Conservation (phyloP, 176 grass and related monocot genomes). For the Rhynchospora breviuscula region DNA sequence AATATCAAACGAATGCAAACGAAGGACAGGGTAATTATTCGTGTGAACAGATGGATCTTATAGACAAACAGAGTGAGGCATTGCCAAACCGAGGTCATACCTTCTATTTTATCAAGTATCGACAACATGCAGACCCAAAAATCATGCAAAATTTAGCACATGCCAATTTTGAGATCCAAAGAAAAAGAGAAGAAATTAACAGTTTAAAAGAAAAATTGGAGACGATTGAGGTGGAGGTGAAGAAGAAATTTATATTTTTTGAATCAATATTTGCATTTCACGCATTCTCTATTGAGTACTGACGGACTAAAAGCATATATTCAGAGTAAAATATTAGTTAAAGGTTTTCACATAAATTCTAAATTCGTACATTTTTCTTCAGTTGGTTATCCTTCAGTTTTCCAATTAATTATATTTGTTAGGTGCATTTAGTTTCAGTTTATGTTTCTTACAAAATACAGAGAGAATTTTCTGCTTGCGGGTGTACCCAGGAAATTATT, state of each 20-base stretch:
- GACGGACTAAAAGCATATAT: neutral
- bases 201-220: neutral
- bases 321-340: neutral
- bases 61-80: neutral
- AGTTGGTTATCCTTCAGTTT: no score
- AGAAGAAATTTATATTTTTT: neutral
- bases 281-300: neutral
- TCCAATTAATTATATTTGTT: no score
- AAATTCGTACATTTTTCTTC: no score
- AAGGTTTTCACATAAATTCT: neutral
- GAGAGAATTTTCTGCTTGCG: no score
- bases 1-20: neutral
- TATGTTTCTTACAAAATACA: no score
- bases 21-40: neutral
- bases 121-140: neutral
- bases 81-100: neutral
- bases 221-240: neutral
- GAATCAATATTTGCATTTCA: neutral
- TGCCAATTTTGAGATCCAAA: neutral
- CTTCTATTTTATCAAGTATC: neutral
- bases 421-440: no score
- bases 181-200: neutral
- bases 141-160: neutral
- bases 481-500: no score
- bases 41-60: neutral